Base-by-base conservation (phyloP, 257 asterid species). In the Catharanthus roseus region DNA sequence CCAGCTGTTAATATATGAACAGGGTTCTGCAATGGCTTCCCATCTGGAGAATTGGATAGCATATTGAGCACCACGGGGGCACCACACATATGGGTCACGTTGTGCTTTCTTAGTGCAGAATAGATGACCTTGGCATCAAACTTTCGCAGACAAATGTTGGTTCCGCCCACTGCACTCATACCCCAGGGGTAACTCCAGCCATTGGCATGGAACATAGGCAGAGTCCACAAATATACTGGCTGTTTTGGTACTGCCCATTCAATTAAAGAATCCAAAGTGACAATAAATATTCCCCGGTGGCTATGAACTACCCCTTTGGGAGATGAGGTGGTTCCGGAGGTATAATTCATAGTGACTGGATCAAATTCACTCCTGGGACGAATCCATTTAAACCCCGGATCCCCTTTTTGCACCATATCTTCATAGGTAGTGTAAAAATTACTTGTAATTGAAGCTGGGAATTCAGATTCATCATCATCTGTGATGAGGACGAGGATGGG, bases 121-220 rank as follows among this genome's bases (percentile, higher is more conserved):
- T 81, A 85, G 72, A 88, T 80, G 2, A 77, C 38, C 0, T 64
- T 42, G 0, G 88, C 89, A 29, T 89, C 90, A 77, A 89, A 85
- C 72, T 81, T 85, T 0, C 97, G 87, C 75, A 89, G 83, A 68
- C 96, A 89, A 49, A 89, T 68, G 54, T 85, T 92, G 13, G 82
- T 68, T 8, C 87, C 96, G 24, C 96, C 97, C 24, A 70, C 84
- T 2, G 87, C 96, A 0, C 96, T 96, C 92, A 88, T 86, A 5
- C 93, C 96, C 97, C 97, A 92, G 1, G 92, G 47, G 87, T 65
- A 88, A 83, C 88, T 82, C 97, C 97, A 89, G 1, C 97, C 96
- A 65, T 91, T 91, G 19, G 87, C 90, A 75, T 91, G 97, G 75
- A 92, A 92, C 97, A 92, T 92, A 2, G 97, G 95, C 45, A 91